Evolutionary conservation across 1,284 basidiomycete species (phyloP).

Genomic region (Meripilus lineatus): DNA sequence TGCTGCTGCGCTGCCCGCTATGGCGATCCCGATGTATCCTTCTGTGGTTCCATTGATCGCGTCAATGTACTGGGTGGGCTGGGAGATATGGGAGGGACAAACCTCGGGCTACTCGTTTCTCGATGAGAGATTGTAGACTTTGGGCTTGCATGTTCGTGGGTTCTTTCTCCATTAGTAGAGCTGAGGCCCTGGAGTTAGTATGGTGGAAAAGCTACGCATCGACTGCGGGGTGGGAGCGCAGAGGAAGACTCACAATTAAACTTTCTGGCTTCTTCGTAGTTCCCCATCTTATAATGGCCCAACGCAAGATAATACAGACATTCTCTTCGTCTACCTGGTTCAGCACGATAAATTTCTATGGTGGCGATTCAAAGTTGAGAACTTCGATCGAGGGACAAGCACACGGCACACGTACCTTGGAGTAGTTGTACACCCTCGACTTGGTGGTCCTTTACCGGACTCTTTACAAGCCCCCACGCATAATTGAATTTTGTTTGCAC

Average conservation of each 20-base stretch:
- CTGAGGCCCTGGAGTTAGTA: too few species aligned
- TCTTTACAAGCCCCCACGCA: constrained; percentile 95
- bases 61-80: constrained; percentile 8
- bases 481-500: constrained; percentile 99
- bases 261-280: constrained; percentile 88
- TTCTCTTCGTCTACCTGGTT: constrained; percentile 86
- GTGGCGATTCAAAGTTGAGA: neutral
- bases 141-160: constrained; percentile 93
- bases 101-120: constrained; percentile 86
- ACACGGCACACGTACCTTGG: constrained; percentile 60
- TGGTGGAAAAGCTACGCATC: constrained; percentile 7
- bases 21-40: constrained; percentile 92
- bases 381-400: constrained; percentile 4
- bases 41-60: constrained; percentile 41
- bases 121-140: constrained; percentile 82
- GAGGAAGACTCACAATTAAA: constrained; percentile 80
- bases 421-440: constrained; percentile 88
- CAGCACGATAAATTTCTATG: constrained; percentile 88
- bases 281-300: constrained; percentile 96
- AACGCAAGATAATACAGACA: constrained; percentile 97
- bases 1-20: constrained; percentile 88
- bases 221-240: constrained; percentile 2
- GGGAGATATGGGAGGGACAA: constrained; percentile 1
- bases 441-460: constrained; percentile 76
- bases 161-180: constrained; percentile 87